A percentile compares a stretch with the other conserved stretches of the same genome.
phyloP scores from a whole-genome alignment of 176 grass and related monocot species.

The Juncus effusus region DNA sequence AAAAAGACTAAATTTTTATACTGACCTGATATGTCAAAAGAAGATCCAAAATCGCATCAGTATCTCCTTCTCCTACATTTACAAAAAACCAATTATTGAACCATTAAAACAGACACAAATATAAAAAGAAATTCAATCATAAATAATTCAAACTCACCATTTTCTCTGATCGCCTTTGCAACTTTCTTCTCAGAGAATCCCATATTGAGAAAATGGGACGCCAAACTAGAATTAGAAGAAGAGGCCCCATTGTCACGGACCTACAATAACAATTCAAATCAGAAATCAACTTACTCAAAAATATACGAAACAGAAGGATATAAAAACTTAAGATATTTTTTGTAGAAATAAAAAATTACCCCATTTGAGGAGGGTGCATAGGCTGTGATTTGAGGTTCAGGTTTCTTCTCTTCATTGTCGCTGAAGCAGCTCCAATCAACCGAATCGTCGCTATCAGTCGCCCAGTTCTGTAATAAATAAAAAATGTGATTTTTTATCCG shows the following conservation, averaged over 20 bases:
- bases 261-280: conserved; percentile 28
- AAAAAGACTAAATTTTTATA: conserved; percentile 8
- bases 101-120: neutral
- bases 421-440: conserved; percentile 29
- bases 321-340: too few species aligned
- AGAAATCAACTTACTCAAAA: neutral
- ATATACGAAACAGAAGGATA: too few species aligned
- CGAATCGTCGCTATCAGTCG: conserved; percentile 32
- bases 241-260: conserved; percentile 25
- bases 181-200: conserved; percentile 50
- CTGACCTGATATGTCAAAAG: conserved; percentile 70
- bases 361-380: neutral
- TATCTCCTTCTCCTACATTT: conserved; percentile 47
- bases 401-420: conserved; percentile 25
- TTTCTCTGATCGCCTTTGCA: conserved; percentile 40
- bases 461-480: conserved; percentile 36
- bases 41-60: conserved; percentile 60
- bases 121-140: conserved; percentile 17
- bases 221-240: conserved; percentile 22
- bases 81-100: neutral
- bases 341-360: conserved; percentile 9
- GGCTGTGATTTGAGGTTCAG: neutral
- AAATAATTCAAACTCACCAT: conserved; percentile 35
- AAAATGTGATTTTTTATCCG: neutral
- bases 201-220: conserved; percentile 43